These are phyloP conservation scores for Boletellus emodensis DNA, from an alignment of 768 basidiomycete species.

Conservation along the genomic window DNA sequence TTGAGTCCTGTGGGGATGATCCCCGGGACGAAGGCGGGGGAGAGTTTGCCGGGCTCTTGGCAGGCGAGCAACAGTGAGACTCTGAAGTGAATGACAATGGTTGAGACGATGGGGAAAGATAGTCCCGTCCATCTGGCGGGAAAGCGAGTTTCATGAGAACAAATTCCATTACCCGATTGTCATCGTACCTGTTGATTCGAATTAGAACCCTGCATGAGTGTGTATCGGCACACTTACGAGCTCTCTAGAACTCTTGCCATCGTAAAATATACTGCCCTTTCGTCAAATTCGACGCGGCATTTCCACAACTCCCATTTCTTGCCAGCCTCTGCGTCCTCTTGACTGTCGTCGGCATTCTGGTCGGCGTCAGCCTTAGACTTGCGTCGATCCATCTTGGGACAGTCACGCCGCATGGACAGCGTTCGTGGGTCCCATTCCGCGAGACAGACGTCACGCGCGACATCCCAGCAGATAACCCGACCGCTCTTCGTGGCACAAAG, in stretches of 20 bases:
- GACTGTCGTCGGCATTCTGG: slow-evolving; percentile 10
- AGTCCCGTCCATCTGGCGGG: slow-evolving; percentile 43
- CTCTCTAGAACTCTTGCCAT: slow-evolving; percentile 62
- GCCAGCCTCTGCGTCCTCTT: slow-evolving; percentile 17
- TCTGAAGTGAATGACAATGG: slow-evolving; percentile 13
- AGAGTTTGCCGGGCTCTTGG: slow-evolving; percentile 27
- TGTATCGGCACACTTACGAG: slow-evolving; percentile 36
- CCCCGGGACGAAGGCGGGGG: slow-evolving; percentile 27
- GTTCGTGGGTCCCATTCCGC: slow-evolving; percentile 63
- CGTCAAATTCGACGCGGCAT: slow-evolving; percentile 72
- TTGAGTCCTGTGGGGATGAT: slow-evolving; percentile 27
- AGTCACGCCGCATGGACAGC: slow-evolving; percentile 7
- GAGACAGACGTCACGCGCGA: slow-evolving; percentile 54
- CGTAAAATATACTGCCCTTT: slow-evolving; percentile 66
- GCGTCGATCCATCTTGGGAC: slow-evolving; percentile 3
- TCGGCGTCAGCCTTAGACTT: slow-evolving; percentile 9
- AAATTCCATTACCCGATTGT: slow-evolving; percentile 66
- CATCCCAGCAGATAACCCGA: slow-evolving; percentile 75
- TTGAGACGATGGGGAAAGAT: slow-evolving; percentile 17
- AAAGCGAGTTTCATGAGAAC: slow-evolving; percentile 67
- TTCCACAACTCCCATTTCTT: slow-evolving; percentile 72
- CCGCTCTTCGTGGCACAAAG: slow-evolving; percentile 77
- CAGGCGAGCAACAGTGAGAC: slow-evolving; percentile 12
- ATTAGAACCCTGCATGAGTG: slow-evolving; percentile 2
- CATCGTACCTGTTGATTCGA: slow-evolving; percentile 42